Evolutionary conservation across 2,329 filamentous ascomycete species (phyloP).

Genomic region (Ascomycota sp.): DNA sequence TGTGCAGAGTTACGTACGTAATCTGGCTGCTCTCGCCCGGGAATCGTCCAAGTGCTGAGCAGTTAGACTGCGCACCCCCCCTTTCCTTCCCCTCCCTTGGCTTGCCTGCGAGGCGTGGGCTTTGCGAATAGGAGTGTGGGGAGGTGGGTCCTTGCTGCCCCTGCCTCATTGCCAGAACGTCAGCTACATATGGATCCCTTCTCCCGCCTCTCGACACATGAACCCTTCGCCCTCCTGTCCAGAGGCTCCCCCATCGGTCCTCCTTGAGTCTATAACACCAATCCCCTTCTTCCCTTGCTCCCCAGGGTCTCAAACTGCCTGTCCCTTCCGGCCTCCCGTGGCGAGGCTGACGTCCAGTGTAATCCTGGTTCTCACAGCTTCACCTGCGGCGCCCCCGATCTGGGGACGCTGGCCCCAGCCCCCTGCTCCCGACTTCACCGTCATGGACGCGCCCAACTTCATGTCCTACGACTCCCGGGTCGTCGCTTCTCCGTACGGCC

Average conservation of each 20-base stretch:
- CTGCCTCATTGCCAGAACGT: background rate
- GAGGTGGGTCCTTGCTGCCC: no score
- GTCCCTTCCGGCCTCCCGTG: background rate
- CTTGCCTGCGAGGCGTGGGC: no score
- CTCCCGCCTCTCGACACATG: slow-evolving; percentile 3
- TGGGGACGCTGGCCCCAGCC: slow-evolving; percentile 37
- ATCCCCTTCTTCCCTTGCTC: background rate
- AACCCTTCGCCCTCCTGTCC: slow-evolving; percentile 4
- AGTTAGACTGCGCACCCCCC: no score
- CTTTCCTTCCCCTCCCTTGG: no score
- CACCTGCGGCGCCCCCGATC: slow-evolving; percentile 20
- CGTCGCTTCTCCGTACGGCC: slow-evolving; percentile 21
- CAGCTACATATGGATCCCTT: slow-evolving; percentile 6
- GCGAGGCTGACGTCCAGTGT: slow-evolving; percentile 7
- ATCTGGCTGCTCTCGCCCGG: no score
- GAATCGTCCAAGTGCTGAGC: no score
- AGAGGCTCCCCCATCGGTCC: background rate
- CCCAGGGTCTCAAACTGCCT: background rate
- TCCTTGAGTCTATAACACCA: slow-evolving; percentile 4
- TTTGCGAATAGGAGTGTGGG: no score
- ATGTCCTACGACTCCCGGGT: slow-evolving; percentile 29
- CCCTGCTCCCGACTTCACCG: slow-evolving; percentile 23
- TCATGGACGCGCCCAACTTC: slow-evolving; percentile 26
- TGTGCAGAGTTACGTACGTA: no score
- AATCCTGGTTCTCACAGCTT: slow-evolving; percentile 26